Percentiles rank a stretch among this genome's conserved stretches.
Evolutionary conservation across 495 filamentous ascomycete species (phyloP).

Genomic region (Cudoniella acicularis): DNA sequence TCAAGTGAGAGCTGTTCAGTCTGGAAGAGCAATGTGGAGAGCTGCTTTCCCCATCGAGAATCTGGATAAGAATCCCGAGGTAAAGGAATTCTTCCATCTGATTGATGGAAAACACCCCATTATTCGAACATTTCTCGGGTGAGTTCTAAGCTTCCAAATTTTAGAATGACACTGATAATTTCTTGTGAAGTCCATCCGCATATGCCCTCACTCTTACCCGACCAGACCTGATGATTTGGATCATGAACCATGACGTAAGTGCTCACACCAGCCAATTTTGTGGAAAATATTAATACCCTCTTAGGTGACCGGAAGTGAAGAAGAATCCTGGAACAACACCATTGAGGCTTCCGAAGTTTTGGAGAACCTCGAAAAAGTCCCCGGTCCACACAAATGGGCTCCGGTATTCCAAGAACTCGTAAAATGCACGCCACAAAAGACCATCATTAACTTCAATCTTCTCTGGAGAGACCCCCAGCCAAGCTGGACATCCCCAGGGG

Average conservation of each 20-base stretch:
- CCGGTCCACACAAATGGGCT: constrained; percentile 46
- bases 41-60: constrained; percentile 38
- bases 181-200: constrained; percentile 38
- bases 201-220: constrained; percentile 48
- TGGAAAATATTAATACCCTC: constrained; percentile 12
- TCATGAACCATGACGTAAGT: constrained; percentile 52
- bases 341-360: constrained; percentile 51
- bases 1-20: constrained; percentile 42
- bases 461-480: constrained; percentile 63
- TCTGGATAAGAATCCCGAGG: constrained; percentile 23
- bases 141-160: constrained; percentile 33
- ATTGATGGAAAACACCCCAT: constrained; percentile 31
- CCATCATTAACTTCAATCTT: constrained; percentile 64
- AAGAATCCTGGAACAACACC: constrained; percentile 50
- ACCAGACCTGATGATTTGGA: constrained; percentile 49
- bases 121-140: background rate
- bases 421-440: background rate
- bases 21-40: constrained; percentile 50
- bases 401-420: constrained; percentile 48
- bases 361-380: constrained; percentile 45
- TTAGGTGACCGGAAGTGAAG: constrained; percentile 43
- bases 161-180: background rate
- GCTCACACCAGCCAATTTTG: background rate
- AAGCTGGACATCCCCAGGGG: constrained; percentile 57
- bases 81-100: constrained; percentile 41